Base-by-base conservation (phyloP, 306 rosid genomes). In the Cicer bijugum region DNA sequence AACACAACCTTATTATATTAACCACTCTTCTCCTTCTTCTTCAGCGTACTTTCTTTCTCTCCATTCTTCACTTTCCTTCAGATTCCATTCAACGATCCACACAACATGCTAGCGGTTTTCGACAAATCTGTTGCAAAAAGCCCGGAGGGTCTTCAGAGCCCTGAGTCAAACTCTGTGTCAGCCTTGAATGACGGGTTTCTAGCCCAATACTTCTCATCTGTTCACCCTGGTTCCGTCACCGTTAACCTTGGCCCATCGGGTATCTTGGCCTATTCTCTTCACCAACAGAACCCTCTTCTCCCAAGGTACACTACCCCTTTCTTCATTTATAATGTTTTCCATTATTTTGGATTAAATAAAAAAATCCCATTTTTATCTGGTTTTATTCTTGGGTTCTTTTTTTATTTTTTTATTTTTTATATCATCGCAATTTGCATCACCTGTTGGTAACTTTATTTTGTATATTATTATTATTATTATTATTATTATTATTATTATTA, bases 101-200 rank as follows among this genome's bases (percentile, higher is more conserved):
- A 4, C 6, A 85, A 85, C 87, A 95, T 95, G 99, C 43, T 95
- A 11, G 99, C 99, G 0, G 93, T 95, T 65, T 91, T 95, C 78
- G 87, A 91, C 66, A 86, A 91, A 78, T 88, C 93, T 9, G 97
- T 95, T 65, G 97, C 97, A 0, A 90, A 88, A 84, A 64, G 91
- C 80, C 99, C 99, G 10, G 93, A 85, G 37, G 99, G 82, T 78
- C 89, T 94, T 6, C 79, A 80, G 74, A 86, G 76, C 58, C 93
- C 97, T 69, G 69, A 84, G 16, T 81, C 99, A 15, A 85, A 69
- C 63, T 59, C 88, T 12, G 88, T 81, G 12, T 87, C 90, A 28
- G 85, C 97, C 63, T 82, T 94, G 28, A 90, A 94, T 73, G 97
- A 91, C 71, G 92, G 86, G 5, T 78, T 88, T 75, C 64, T 94